Base-by-base conservation (phyloP, 106 monocot species). In the Dioscorea alata region DNA sequence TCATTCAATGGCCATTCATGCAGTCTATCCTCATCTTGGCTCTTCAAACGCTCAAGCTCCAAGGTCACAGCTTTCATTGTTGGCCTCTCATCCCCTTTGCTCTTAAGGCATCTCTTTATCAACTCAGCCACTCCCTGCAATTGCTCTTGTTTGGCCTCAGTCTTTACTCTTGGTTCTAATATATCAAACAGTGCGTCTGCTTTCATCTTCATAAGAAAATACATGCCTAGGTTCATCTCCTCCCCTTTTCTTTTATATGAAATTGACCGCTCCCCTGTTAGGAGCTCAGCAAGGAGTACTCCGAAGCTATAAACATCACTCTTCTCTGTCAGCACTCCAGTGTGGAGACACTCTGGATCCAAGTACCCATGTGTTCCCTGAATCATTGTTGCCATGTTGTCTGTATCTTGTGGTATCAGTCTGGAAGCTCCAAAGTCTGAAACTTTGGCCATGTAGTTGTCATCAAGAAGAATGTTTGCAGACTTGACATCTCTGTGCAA, bases 51-150 rank as follows among this genome's bases (percentile, higher is more conserved):
- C 49, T 80, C 74, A 6, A 84, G 71, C 31, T 93, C 86, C 31
- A 58, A 50, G 8, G 75, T 76, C 4, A 93, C 79, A 23, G 86
- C 78, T 69, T 61, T 79, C 89, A 93, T 89, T 42, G 61, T 81
- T 14, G 93, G 93, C 65, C 93, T 75, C 50, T 89, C 78, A 42
- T 79, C 76, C 35, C 80, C 80, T 32, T 33, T 82, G 28, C 84
- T n/a, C 31, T 64, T 51, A 31, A 88, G 56, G 64, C 92, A 92
- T 63, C 72, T 69, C 32, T 19, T 14, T 0, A 75, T 52, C n/a
- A 76, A 0, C 23, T 32, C 63, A 21, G 65, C 65, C 42, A 76
- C 71, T 3, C 19, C 54, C 22, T 61, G n/a, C 12, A 81, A 17
- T 24, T 71, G 59, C 66, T 65, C 75, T 4, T 12, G 4, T 5